Evolutionary conservation across 805 yeast genomes (phyloP).

Genomic region (Dipodascopsis uninucleata): DNA sequence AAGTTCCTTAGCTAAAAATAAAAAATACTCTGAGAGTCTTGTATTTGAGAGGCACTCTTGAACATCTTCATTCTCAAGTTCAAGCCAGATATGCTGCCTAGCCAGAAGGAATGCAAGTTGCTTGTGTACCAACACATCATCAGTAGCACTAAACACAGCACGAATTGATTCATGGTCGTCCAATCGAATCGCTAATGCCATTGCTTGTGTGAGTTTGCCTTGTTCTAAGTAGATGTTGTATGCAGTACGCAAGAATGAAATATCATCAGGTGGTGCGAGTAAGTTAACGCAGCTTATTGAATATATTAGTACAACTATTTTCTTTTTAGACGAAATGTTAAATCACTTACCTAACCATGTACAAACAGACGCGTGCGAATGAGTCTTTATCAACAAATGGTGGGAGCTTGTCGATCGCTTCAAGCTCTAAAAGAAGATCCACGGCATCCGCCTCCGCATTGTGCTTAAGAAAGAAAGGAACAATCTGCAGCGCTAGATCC

Average conservation of each 20-base stretch:
- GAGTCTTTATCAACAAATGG: conserved; percentile 81
- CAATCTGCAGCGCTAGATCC: conserved; percentile 67
- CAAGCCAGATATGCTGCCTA: conserved; percentile 78
- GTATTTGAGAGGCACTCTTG: conserved; percentile 82
- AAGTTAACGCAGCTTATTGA: conserved; percentile 80
- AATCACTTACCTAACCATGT: conserved; percentile 54
- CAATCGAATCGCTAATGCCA: conserved; percentile 81
- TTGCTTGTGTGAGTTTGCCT: conserved; percentile 81
- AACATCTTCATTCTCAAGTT: conserved; percentile 51
- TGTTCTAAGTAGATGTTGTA: conserved; percentile 76
- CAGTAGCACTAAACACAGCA: conserved; percentile 76
- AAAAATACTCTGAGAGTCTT: conserved; percentile 71
- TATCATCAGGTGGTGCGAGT: conserved; percentile 91
- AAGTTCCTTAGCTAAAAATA: conserved; percentile 78
- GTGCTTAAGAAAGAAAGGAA: conserved; percentile 85
- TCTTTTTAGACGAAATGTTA: background rate
- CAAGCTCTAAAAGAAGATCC: conserved; percentile 85
- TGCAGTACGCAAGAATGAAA: conserved; percentile 81
- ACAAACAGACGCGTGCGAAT: conserved; percentile 83
- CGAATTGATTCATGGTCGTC: conserved; percentile 76
- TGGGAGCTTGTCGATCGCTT: conserved; percentile 75
- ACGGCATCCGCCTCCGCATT: conserved; percentile 99
- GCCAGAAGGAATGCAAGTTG: conserved; percentile 89
- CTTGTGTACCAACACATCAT: conserved; percentile 66
- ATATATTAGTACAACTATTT: background rate